A percentile compares a stretch with the other conserved stretches of the same genome.
Evolutionary conservation across 2,329 filamentous ascomycete species (phyloP).

Genomic region (Cladobotryum protrusum): DNA sequence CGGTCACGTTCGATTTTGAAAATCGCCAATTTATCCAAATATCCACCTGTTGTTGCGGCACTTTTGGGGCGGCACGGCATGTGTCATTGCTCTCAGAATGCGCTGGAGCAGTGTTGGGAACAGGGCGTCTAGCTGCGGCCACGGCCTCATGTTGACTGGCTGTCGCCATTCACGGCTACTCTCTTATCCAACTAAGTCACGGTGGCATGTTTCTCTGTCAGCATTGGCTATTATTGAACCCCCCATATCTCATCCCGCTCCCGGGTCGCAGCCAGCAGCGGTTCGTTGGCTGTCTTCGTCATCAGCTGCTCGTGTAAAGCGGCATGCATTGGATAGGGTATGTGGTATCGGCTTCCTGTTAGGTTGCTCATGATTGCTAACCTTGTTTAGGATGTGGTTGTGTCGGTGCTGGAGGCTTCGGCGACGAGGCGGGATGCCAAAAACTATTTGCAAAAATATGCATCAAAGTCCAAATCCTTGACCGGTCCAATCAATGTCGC

Average conservation of each 20-base stretch:
- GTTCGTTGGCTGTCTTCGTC: slow-evolving; percentile 25
- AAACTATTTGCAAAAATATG: slow-evolving; percentile 82
- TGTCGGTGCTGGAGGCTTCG: slow-evolving; percentile 80
- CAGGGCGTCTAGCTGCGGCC: slow-evolving; percentile 27
- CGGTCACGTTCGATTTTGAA: not conserved
- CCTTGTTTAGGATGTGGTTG: slow-evolving; percentile 64
- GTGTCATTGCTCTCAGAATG: slow-evolving; percentile 28
- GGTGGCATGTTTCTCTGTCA: not conserved
- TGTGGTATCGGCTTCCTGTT: not conserved
- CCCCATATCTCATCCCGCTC: not conserved
- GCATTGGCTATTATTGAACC: not conserved
- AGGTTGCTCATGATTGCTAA: not conserved
- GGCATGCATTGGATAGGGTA: slow-evolving; percentile 28
- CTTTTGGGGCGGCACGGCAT: slow-evolving; percentile 6
- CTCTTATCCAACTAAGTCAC: not conserved
- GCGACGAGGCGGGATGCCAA: slow-evolving; percentile 90
- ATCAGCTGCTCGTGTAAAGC: slow-evolving; percentile 24
- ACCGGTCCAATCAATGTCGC: slow-evolving; percentile 27
- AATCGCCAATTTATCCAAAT: not conserved
- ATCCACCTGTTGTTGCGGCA: not conserved
- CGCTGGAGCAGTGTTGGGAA: slow-evolving; percentile 34
- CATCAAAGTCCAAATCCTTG: slow-evolving; percentile 16
- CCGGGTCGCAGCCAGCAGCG: slow-evolving; percentile 10
- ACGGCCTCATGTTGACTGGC: slow-evolving; percentile 10
- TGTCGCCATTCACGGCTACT: not conserved